Base-by-base conservation (phyloP, 2,329 filamentous ascomycete genomes). In the Pseudonectria foliicola region DNA sequence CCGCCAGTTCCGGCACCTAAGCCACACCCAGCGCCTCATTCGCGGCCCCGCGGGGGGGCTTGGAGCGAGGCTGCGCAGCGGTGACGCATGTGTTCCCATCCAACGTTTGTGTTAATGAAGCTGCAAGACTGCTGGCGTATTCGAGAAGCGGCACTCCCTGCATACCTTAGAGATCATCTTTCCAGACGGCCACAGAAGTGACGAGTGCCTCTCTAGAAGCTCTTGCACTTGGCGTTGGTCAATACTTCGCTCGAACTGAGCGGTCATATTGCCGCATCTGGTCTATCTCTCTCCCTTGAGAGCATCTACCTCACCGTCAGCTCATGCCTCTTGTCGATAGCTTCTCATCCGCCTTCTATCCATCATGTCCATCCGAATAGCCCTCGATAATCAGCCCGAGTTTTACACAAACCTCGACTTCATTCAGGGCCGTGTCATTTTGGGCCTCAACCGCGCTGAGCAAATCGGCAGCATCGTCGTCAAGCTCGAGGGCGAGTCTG, bases 401-500 rank as follows among this genome's bases (percentile, higher is more conserved):
- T 82, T 83, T 66, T 86, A 82, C 60, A 90, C 85, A 33, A 90
- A 90, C 55, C 77, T 89, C 50, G 85, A 90, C 59, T 64, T 74
- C 42, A 73, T 92, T 40, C 71, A 68, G 21, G 85, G 85, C 35
- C 68, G 71, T 39, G 62, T 81, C 18, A 53, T 77, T 32, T 59
- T 82, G 21, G 57, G 52, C 13, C 61, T 81, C 44, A 77, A 73
- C 33, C 82, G 80, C 44, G 64, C 83, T 35, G 85, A 90, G 57
- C 69, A 74, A 37, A 71, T 90, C 32, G 76, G 77, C 31, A 82
- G 78, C 34, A 80, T 92, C 43, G 69, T 86, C 25, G 84, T 90
- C 52, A 92, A 92, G 66, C 75, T 92, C 23, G 85, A 92, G 55
- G 85, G 85, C 47, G 84, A 92, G 62, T 79, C 79, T 31, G 73